Evolutionary conservation across 495 filamentous ascomycete genomes (phyloP).

Genomic region (Annulohypoxylon maeteangense): DNA sequence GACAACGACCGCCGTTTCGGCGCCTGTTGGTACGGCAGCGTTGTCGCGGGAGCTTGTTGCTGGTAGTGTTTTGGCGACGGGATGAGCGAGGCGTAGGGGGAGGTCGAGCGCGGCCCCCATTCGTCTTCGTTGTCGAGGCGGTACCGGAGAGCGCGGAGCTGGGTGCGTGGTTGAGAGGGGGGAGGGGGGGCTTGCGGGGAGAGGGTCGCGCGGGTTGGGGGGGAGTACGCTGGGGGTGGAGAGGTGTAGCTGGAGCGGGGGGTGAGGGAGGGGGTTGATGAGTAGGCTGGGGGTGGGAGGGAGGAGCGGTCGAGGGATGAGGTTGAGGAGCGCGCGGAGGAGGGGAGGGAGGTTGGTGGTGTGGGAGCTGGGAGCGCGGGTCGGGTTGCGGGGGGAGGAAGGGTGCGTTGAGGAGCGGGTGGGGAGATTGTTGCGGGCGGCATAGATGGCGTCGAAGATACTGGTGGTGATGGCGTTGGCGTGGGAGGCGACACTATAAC

Average conservation of each 20-base stretch:
- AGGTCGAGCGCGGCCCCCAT: background rate
- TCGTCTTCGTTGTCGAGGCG: conserved; percentile 16
- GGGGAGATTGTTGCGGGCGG: background rate
- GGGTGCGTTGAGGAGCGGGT: background rate
- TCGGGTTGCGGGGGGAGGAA: background rate
- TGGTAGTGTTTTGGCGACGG: no score
- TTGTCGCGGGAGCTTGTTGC: background rate
- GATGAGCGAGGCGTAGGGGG: background rate
- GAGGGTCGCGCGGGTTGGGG: background rate
- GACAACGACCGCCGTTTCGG: background rate
- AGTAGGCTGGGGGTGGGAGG: background rate
- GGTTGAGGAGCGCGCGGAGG: background rate
- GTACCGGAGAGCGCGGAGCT: conserved; percentile 19
- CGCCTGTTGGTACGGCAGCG: no score
- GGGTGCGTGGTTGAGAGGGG: background rate
- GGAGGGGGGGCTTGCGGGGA: background rate
- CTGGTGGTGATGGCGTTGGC: background rate
- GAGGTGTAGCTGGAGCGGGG: background rate
- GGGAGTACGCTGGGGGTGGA: background rate
- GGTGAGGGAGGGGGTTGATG: background rate
- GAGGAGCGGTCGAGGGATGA: background rate
- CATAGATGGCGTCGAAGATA: background rate
- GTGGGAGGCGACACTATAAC: background rate
- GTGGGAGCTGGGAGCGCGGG: background rate
- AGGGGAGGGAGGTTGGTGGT: background rate